Base-by-base conservation (phyloP, 2,329 filamentous ascomycete species). In the Fusarium albosuccineum region DNA sequence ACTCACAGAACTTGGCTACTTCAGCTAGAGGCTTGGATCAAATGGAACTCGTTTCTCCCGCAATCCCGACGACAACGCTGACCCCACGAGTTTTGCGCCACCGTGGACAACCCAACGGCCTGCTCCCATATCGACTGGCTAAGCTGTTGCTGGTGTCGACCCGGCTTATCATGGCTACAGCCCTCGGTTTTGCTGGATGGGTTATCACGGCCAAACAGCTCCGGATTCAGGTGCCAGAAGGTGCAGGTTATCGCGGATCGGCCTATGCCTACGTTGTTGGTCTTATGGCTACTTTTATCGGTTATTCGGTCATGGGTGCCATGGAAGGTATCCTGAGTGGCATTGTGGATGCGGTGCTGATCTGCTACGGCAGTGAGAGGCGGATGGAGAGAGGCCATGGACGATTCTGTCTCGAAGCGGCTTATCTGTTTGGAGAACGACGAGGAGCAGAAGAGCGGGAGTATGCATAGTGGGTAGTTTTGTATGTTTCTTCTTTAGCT, bases 241-340 rank as follows among this genome's bases (percentile, higher is more conserved):
- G 84, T 2, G 69, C 78, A 52, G 86, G 87, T 0, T 76, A 91
- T 51, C 88, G 88, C 45, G 96, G 96, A 9, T 97, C 93, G 72
- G 85, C 96, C 26, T 99, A 99, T 77, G 96, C 95, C 3, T 99
- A 98, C 75, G 88, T 98, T 2, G 93, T 99, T 22, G 96, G 94
- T 9, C 79, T 99, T 66, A 91, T 98, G 70, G 96, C 96, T 14
- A 93, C 92, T 63, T 94, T 95, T 56, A 97, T 99, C 70, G 96
- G 96, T 8, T 99, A 96, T 90, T 94, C 93, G 6, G 90, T 98
- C 1, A 83, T 99, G 51, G 93, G 94, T 27, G 92, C 94, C 2
- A 95, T 97, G 86, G 94, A 97, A 76, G 92, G 93, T 13, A 91
- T 97, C 16, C 81, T 97, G 26, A 92, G 92, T 52, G 93, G 93